Percentiles rank a stretch among this genome's conserved stretches.
These are phyloP conservation scores for Parastagonospora nodorum DNA, from an alignment of 2,329 filamentous ascomycete genomes.

Conservation along the genomic window DNA sequence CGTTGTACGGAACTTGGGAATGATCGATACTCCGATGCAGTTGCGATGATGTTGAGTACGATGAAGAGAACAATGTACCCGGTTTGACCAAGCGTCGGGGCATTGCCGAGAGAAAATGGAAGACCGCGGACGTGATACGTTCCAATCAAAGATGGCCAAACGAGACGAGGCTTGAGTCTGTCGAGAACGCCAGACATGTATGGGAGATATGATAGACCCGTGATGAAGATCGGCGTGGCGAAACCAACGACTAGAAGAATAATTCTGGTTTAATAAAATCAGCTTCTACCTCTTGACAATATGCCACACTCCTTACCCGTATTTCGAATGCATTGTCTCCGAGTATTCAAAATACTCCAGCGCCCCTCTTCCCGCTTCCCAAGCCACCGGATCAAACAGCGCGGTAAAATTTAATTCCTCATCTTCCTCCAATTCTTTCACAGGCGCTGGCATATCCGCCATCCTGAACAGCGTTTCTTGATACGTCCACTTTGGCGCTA, in stretches of 20 bases:
- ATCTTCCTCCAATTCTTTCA: too few species aligned
- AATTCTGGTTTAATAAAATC: conserved; percentile 29
- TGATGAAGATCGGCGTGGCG: conserved; percentile 21
- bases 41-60: conserved; percentile 22
- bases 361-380: conserved; percentile 6
- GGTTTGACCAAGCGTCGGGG: conserved; percentile 52
- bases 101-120: conserved; percentile 31
- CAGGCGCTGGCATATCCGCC: background rate
- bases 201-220: conserved; percentile 15
- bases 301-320: conserved; percentile 9
- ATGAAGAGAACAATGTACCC: conserved; percentile 49
- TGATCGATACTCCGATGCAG: background rate
- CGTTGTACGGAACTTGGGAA: conserved; percentile 3
- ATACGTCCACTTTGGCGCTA: conserved; percentile 24
- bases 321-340: conserved; percentile 18
- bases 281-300: conserved; percentile 33
- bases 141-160: conserved; percentile 20
- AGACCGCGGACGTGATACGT: conserved; percentile 20
- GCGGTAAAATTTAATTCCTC: conserved; percentile 17
- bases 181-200: conserved; percentile 13
- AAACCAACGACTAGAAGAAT: conserved; percentile 24
- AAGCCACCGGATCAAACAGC: conserved; percentile 4
- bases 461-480: conserved; percentile 18
- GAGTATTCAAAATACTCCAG: conserved; percentile 12
- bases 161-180: conserved; percentile 17